Percentiles rank a stretch among this genome's conserved stretches.
Evolutionary conservation across 2,329 filamentous ascomycete genomes (phyloP).

Genomic region (Clarireedia sp.): DNA sequence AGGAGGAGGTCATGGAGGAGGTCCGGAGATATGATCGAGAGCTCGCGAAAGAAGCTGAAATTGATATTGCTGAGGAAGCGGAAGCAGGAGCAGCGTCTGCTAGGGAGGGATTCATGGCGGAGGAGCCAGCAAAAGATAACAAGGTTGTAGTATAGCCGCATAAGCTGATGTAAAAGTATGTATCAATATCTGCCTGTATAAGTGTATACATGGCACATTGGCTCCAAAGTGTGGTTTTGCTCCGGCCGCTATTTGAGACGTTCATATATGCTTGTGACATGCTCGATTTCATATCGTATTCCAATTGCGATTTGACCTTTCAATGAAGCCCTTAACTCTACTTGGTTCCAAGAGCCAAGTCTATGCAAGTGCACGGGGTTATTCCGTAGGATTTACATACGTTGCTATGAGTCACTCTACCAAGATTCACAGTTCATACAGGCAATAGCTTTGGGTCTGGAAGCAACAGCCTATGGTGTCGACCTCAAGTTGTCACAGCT

Average conservation of each 20-base stretch:
- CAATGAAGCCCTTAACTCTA: too few relatives aligned
- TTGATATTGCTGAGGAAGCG: conserved; percentile 34
- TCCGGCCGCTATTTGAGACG: not conserved
- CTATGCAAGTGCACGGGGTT: not conserved
- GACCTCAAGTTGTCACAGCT: not conserved
- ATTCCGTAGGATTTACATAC: not conserved
- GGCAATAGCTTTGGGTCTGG: too few relatives aligned
- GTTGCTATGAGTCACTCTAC: too few relatives aligned
- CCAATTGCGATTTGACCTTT: too few relatives aligned
- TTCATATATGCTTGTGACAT: too few relatives aligned
- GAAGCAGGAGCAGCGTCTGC: conserved; percentile 30
- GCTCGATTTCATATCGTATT: too few relatives aligned
- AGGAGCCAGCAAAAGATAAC: conserved; percentile 30
- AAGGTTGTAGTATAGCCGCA: conserved; percentile 19
- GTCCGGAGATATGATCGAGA: conserved; percentile 36
- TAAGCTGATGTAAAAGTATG: conserved; percentile 5
- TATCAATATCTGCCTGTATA: conserved; percentile 7
- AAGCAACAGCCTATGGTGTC: too few relatives aligned
- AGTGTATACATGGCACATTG: conserved; percentile 1
- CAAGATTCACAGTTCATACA: too few relatives aligned
- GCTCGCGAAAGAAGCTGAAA: conserved; percentile 35
- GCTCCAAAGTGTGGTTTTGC: not conserved
- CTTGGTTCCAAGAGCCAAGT: too few relatives aligned
- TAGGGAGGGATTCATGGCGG: conserved; percentile 31
- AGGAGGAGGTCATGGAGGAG: conserved; percentile 26